Evolutionary conservation across 1,284 basidiomycete species (phyloP), one percentile per base, ranked within the genome.

Genomic region (Chiua sp.): DNA sequence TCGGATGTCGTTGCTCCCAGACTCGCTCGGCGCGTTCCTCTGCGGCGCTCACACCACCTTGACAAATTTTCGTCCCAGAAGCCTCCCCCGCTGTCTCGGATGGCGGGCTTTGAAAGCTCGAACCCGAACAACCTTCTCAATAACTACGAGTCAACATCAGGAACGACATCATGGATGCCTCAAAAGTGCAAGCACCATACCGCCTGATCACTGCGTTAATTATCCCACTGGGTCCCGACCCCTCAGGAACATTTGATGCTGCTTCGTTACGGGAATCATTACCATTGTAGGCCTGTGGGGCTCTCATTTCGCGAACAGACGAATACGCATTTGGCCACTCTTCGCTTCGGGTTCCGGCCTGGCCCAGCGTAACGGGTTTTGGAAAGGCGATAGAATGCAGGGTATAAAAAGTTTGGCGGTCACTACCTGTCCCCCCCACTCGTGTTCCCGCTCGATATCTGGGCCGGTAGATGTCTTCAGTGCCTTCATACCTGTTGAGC

Each of bases 271-370:
- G 18, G 39, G 35, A 32, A 39, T 26, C 47, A 26, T 37, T 44
- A 51, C 50, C 46, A 51, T 56, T 53, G 49, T 47, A n/a, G 44
- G 47, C 50, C 51, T 50, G 20, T 16, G 28, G 13, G 28, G 15
- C n/a, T 44, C 42, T 44, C 42, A 44, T 23, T n/a, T 20, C 22
- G 32, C 35, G 26, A n/a, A 39, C 42, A 10, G 53, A 59, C 28
- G 22, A 35, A 59, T 48, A 69, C 55, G 7, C 51, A 60, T 63
- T 71, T 60, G 55, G 67, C 69, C 58, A 68, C 69, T 68, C 69
- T 68, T 50, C 53, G 42, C 51, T 55, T 50, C 50, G 12, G 22
- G 3, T 7, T 15, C n/a, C 28, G 56, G n/a, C 26, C 37, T n/a
- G n/a, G 20, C 16, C 30, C 23, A 30, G 7, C n/a, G 42, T 8